Percentiles rank a stretch among this genome's conserved stretches.
Conservation (phyloP, 805 yeast genomes). For the Candida palmyrensis region DNA sequence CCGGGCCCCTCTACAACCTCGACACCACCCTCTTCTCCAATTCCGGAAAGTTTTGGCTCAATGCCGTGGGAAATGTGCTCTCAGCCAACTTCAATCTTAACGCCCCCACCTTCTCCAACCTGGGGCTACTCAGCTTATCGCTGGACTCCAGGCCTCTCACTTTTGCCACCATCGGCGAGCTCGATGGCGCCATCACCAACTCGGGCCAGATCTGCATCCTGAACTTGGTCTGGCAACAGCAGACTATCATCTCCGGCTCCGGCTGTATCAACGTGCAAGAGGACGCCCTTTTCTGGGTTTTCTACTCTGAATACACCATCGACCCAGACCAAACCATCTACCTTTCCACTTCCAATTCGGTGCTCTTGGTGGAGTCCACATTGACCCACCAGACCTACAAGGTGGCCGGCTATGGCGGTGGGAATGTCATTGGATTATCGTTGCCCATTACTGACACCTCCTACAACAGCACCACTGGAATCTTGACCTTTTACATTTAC, state of each 20-base stretch:
- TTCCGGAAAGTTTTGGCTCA: constrained; percentile 19
- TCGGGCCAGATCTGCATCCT: constrained; percentile 23
- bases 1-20: constrained; percentile 15
- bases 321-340: constrained; percentile 12
- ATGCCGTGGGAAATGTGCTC: constrained; percentile 15
- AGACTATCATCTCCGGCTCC: constrained; percentile 15
- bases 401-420: constrained; percentile 22
- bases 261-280: constrained; percentile 21
- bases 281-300: constrained; percentile 13
- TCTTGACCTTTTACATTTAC: constrained; percentile 12
- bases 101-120: constrained; percentile 12
- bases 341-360: constrained; percentile 14
- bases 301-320: constrained; percentile 12
- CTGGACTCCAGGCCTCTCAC: constrained; percentile 10
- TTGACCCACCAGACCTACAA: constrained; percentile 12
- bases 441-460: constrained; percentile 1
- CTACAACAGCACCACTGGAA: constrained; percentile 13
- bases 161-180: constrained; percentile 12
- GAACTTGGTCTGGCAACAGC: constrained; percentile 17
- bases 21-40: constrained; percentile 14
- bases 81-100: constrained; percentile 10
- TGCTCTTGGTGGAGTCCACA: constrained; percentile 12
- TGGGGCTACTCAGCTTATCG: constrained; percentile 14
- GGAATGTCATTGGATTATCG: constrained; percentile 14
- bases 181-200: constrained; percentile 14